Evolutionary conservation across 371 early-diverging fungal genomes (phyloP).

Genomic region (Dichotomocladium elegans): DNA sequence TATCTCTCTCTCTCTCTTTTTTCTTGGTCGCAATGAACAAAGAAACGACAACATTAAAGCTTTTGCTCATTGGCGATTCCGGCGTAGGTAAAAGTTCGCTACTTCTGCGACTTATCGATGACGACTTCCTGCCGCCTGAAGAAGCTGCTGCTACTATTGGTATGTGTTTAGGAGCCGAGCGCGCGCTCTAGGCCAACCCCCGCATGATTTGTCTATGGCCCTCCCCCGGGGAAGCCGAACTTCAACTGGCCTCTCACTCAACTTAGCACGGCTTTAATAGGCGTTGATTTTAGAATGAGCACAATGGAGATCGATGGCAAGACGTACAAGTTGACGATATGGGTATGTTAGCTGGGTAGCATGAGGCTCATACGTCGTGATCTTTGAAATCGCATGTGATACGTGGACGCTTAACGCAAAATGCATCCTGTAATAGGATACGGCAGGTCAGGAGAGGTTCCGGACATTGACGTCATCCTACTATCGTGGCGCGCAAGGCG

Average conservation of each 20-base stretch:
- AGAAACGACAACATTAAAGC: constrained; percentile 97
- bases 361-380: too few relatives aligned
- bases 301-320: constrained; percentile 84
- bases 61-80: constrained; percentile 98
- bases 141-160: constrained; percentile 94
- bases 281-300: constrained; percentile 99
- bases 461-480: constrained; percentile 98
- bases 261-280: constrained; percentile 41
- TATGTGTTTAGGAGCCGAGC: constrained; percentile 19
- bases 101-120: constrained; percentile 95
- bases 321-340: constrained; percentile 96
- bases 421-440: constrained; percentile 98
- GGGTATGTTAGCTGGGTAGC: too few relatives aligned
- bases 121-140: constrained; percentile 90
- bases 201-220: too few relatives aligned
- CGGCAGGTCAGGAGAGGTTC: constrained; percentile 99
- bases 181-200: too few relatives aligned
- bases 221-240: background rate
- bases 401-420: background rate
- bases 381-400: too few relatives aligned
- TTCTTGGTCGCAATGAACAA: too few relatives aligned
- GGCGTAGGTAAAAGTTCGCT: constrained; percentile 98
- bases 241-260: background rate
- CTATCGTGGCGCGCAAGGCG: constrained; percentile 98
- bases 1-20: too few relatives aligned